Percentiles rank a stretch among this genome's conserved stretches.
Conservation (phyloP, 2,329 filamentous ascomycete species). For the Colletotrichum acutatum region DNA sequence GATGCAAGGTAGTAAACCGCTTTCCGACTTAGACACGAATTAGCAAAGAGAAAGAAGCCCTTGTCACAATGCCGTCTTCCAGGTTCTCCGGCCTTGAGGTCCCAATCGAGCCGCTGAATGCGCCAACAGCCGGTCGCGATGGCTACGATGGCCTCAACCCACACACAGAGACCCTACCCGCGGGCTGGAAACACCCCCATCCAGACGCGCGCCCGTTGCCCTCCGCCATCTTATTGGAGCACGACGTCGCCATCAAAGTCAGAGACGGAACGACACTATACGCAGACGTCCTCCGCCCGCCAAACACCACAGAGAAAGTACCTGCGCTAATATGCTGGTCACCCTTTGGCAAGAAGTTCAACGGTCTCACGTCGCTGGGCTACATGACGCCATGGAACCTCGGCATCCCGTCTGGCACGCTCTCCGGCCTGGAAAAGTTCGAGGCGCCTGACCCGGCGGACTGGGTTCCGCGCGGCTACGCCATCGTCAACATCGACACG, state of each 20-base stretch:
- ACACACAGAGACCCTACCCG: constrained; percentile 50
- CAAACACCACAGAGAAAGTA: constrained; percentile 44
- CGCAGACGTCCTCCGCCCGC: constrained; percentile 56
- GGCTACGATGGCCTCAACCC: constrained; percentile 43
- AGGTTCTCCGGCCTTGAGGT: not conserved
- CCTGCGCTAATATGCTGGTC: constrained; percentile 57
- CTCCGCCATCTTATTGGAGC: constrained; percentile 50
- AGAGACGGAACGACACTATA: constrained; percentile 55
- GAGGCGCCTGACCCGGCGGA: constrained; percentile 45
- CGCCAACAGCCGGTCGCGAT: constrained; percentile 3
- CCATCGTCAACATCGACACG: constrained; percentile 43
- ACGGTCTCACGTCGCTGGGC: constrained; percentile 48
- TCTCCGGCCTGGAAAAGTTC: constrained; percentile 42
- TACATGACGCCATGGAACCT: constrained; percentile 51
- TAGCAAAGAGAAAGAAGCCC: not conserved
- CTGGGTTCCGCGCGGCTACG: constrained; percentile 43
- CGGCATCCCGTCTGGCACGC: constrained; percentile 44
- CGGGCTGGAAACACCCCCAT: constrained; percentile 48
- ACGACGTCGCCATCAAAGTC: constrained; percentile 52
- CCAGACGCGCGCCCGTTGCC: constrained; percentile 8
- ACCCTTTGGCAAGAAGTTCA: constrained; percentile 57
- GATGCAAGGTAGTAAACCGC: no score
- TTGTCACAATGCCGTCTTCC: not conserved
- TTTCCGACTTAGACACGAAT: not conserved
- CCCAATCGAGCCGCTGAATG: constrained; percentile 11